Conservation (phyloP, 164 flowering plant species). For the Tetrastigma voinierianum region DNA sequence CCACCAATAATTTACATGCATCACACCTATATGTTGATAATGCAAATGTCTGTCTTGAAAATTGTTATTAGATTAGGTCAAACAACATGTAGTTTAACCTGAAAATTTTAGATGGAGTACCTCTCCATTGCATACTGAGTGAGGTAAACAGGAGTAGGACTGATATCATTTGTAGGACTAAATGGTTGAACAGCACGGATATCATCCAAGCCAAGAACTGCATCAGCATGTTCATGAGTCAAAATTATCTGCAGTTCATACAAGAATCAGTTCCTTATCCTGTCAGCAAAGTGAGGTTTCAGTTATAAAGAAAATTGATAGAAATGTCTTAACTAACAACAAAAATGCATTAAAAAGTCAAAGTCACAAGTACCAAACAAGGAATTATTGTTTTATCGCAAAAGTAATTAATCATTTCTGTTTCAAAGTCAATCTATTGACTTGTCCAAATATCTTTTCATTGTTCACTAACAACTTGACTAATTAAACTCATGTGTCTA, state of each 20-base stretch:
- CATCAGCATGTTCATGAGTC: conserved; percentile 99
- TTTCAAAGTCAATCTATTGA: no score
- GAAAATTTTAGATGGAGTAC: conserved; percentile 27
- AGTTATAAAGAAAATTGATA: background rate
- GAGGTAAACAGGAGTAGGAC: conserved; percentile 78
- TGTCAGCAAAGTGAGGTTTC: background rate
- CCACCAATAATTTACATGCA: background rate
- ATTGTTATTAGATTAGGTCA: background rate
- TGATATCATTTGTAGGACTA: conserved; percentile 77
- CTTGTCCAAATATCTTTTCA: no score
- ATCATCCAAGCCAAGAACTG: conserved; percentile 94
- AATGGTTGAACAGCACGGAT: conserved; percentile 77
- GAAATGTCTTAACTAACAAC: background rate
- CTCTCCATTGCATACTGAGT: conserved; percentile 80
- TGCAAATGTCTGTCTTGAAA: background rate
- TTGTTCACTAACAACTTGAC: no score
- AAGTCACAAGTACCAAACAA: background rate
- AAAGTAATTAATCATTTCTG: no score
- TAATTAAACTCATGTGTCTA: no score
- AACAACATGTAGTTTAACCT: background rate
- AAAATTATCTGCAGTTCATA: no score
- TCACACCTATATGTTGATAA: background rate
- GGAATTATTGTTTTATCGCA: background rate
- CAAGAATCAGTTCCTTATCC: conserved; percentile 7
- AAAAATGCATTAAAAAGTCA: background rate